Percentiles rank a stretch among this genome's conserved stretches.
phyloP scores from a whole-genome alignment of 208 protist genomes.

The Balamuthia mandrillaris region DNA sequence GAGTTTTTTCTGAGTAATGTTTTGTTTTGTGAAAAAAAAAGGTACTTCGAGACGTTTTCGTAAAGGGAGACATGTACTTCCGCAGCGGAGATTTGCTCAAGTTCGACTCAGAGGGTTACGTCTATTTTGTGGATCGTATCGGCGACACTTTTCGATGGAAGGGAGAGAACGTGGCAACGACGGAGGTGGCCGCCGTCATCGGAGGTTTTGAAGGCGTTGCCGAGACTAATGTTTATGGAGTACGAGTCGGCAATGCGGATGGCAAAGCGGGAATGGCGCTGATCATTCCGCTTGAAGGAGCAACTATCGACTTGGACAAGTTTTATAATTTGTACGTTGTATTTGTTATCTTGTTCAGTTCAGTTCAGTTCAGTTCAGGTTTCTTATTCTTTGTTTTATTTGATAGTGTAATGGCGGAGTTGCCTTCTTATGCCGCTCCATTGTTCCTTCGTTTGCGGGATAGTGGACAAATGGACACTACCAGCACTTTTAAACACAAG shows the following conservation, averaged over 20 bases:
- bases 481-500: constrained; percentile 57
- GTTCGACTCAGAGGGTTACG: constrained; percentile 46
- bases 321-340: constrained; percentile 26
- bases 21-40: background rate
- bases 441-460: background rate
- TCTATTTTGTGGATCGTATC: constrained; percentile 56
- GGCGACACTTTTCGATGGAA: constrained; percentile 67
- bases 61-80: constrained; percentile 56
- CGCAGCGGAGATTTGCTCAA: constrained; percentile 45
- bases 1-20: background rate
- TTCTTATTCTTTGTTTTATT: background rate
- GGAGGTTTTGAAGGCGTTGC: background rate
- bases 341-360: background rate
- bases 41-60: constrained; percentile 41
- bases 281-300: background rate
- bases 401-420: background rate
- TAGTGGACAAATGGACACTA: constrained; percentile 54
- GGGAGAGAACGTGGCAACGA: constrained; percentile 64
- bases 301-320: background rate
- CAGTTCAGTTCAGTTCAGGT: background rate
- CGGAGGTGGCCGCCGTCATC: constrained; percentile 49
- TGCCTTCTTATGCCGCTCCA: background rate
- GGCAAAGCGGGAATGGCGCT: constrained; percentile 53
- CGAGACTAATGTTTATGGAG: constrained; percentile 47
- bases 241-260: background rate